A percentile compares a stretch with the other conserved stretches of the same genome.
phyloP scores from a whole-genome alignment of 1,284 basidiomycete genomes.

The Ceratobasidium sp. region DNA sequence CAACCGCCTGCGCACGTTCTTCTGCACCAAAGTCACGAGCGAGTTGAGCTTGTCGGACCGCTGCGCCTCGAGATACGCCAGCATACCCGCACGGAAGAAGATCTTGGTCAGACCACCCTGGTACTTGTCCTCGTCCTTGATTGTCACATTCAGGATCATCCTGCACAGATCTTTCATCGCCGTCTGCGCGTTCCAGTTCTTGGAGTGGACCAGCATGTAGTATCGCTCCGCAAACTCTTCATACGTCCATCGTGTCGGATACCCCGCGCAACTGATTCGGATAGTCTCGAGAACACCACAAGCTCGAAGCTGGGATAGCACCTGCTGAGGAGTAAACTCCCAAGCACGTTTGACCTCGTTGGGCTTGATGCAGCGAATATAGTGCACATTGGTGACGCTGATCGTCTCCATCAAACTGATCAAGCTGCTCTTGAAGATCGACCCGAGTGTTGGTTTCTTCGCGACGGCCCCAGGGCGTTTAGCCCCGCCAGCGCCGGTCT shows the following conservation, averaged over 20 bases:
- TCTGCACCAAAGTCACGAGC: slow-evolving; percentile 95
- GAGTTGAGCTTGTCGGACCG: slow-evolving; percentile 88
- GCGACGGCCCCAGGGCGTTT: slow-evolving; percentile 75
- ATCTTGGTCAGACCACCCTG: slow-evolving; percentile 98
- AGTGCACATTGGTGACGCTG: slow-evolving; percentile 97
- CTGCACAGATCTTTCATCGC: slow-evolving; percentile 87
- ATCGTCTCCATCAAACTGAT: slow-evolving; percentile 97
- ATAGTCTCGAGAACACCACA: slow-evolving; percentile 99
- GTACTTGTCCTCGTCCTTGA: slow-evolving; percentile 95
- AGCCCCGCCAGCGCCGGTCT: slow-evolving; percentile 59
- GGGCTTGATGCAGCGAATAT: slow-evolving; percentile 99
- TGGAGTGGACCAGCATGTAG: slow-evolving; percentile 93
- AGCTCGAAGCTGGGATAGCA: slow-evolving; percentile 93
- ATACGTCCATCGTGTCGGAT: slow-evolving; percentile 99
- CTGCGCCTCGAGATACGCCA: slow-evolving; percentile 94
- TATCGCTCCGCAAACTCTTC: slow-evolving; percentile 99
- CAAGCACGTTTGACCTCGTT: slow-evolving; percentile 97
- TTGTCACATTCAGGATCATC: slow-evolving; percentile 84
- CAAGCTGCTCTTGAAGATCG: slow-evolving; percentile 97
- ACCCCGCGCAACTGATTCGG: slow-evolving; percentile 98
- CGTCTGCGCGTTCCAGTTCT: slow-evolving; percentile 77
- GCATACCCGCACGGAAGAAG: slow-evolving; percentile 99
- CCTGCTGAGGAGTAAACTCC: slow-evolving; percentile 97
- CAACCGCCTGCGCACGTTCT: slow-evolving; percentile 91
- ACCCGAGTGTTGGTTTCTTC: slow-evolving; percentile 96